Percentiles rank a stretch among this genome's conserved stretches.
Evolutionary conservation across 2,329 filamentous ascomycete species (phyloP).

Genomic region (Tricladium varicosporioides): DNA sequence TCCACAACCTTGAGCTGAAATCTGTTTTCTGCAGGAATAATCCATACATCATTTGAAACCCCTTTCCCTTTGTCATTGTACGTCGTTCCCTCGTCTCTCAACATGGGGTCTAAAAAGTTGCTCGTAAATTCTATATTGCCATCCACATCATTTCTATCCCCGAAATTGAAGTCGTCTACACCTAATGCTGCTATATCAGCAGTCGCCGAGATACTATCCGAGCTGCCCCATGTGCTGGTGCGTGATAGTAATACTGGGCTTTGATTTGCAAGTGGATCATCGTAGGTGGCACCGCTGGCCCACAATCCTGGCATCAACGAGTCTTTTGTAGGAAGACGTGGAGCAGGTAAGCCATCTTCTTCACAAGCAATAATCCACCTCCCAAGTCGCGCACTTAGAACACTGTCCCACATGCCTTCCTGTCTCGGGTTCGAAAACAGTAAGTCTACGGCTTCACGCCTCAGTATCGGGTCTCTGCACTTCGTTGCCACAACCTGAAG

Average conservation of each 20-base stretch:
- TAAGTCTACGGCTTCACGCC: constrained; percentile 60
- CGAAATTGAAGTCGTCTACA: not conserved
- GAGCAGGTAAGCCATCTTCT: constrained; percentile 26
- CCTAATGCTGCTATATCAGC: not conserved
- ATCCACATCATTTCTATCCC: not conserved
- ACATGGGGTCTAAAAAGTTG: not conserved
- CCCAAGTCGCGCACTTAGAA: constrained; percentile 27
- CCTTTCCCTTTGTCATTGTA: constrained; percentile 6
- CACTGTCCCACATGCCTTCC: constrained; percentile 66
- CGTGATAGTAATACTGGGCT: not conserved
- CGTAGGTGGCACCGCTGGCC: not conserved
- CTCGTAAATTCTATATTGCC: not conserved
- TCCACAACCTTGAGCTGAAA: constrained; percentile 26
- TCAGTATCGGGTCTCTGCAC: constrained; percentile 55
- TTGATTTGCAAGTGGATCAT: not conserved
- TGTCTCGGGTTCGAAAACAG: constrained; percentile 56
- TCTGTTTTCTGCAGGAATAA: constrained; percentile 27
- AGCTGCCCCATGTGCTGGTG: not conserved
- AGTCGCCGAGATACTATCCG: not conserved
- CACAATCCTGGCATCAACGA: constrained; percentile 6
- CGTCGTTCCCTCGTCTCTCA: not conserved
- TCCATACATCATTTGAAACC: constrained; percentile 9
- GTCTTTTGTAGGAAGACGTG: not conserved
- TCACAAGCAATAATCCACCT: constrained; percentile 28
- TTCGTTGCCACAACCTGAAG: constrained; percentile 66